Conservation (phyloP, 2,329 filamentous ascomycete species). For the Aspergillus texensis region DNA sequence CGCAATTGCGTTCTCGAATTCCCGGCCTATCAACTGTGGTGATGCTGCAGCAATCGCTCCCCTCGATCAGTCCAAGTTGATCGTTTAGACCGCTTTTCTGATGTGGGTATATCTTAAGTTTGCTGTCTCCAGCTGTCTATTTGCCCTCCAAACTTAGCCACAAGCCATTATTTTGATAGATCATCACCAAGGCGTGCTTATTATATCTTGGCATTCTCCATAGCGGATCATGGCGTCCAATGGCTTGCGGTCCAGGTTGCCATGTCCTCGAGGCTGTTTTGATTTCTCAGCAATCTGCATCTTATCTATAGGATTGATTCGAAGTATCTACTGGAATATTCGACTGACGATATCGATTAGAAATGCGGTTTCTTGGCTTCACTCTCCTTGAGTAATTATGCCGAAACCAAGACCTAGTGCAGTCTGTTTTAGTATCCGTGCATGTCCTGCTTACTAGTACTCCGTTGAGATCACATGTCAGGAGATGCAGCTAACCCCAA, state of each 20-base stretch:
- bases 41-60: not conserved
- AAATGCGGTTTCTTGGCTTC: not conserved
- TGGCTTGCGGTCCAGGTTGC: not conserved
- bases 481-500: not conserved
- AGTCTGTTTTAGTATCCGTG: not conserved
- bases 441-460: not conserved
- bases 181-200: not conserved
- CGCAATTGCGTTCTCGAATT: not conserved
- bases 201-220: conserved; percentile 3
- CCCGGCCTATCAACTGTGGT: not conserved
- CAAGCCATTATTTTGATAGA: not conserved
- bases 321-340: not conserved
- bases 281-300: not conserved
- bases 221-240: conserved; percentile 3
- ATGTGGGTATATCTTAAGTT: not conserved
- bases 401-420: not conserved
- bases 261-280: not conserved
- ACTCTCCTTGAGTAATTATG: not conserved
- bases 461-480: not conserved
- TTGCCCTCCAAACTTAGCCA: not conserved
- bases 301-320: not conserved
- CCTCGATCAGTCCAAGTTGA: not conserved
- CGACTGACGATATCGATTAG: not conserved
- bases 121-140: not conserved
- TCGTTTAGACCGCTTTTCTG: not conserved